Evolutionary conservation across 352 stramenopile species (phyloP).

Genomic region (Phytophthora syringae): DNA sequence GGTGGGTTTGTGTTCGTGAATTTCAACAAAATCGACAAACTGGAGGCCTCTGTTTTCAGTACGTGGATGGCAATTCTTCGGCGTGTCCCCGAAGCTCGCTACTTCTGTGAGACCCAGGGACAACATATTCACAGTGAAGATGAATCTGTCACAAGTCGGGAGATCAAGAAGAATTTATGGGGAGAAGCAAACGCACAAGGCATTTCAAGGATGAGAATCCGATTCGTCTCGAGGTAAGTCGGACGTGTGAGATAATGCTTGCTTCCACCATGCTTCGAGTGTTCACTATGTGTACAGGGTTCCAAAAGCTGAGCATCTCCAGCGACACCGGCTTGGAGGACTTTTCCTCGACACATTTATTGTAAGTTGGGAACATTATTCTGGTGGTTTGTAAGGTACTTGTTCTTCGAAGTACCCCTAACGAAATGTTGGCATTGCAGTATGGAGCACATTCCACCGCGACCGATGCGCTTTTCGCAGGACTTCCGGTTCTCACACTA

Average conservation of each 20-base stretch:
- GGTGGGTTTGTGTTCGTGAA: conserved; percentile 73
- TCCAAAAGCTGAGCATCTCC: conserved; percentile 80
- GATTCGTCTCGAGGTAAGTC: conserved; percentile 58
- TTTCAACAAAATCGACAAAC: conserved; percentile 92
- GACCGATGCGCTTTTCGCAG: conserved; percentile 86
- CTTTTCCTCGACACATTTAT: conserved; percentile 94
- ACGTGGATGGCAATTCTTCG: conserved; percentile 79
- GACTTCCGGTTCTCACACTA: conserved; percentile 90
- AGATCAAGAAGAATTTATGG: conserved; percentile 58
- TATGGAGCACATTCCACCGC: conserved; percentile 95
- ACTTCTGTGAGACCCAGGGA: conserved; percentile 59
- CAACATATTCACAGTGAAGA: background rate
- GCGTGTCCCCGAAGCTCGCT: conserved; percentile 63
- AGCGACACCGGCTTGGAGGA: conserved; percentile 68
- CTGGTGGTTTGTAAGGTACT: background rate
- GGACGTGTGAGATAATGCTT: background rate
- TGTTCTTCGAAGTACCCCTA: no score
- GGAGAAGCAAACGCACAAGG: conserved; percentile 60
- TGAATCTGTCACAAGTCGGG: conserved; percentile 39
- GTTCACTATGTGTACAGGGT: conserved; percentile 36
- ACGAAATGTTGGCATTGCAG: conserved; percentile 25
- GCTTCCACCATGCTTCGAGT: background rate
- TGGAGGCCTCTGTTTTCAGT: conserved; percentile 68
- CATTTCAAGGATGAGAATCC: conserved; percentile 50
- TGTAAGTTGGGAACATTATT: conserved; percentile 30